Conservation (phyloP, 1,139 yeast species). For the Nakaseomyces glabratus region DNA sequence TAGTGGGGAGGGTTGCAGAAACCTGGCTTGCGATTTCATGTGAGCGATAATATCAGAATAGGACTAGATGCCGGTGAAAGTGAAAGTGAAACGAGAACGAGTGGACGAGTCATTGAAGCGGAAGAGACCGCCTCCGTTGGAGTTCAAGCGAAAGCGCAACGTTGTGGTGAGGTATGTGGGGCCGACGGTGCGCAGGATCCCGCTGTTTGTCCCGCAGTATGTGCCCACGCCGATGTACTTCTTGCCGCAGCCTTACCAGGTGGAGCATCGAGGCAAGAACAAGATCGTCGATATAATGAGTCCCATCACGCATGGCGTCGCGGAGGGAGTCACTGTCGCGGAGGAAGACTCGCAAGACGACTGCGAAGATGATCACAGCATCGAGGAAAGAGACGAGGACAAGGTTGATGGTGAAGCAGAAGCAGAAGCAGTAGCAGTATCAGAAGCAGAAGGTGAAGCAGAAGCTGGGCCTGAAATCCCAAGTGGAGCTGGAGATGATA, state of each 20-base stretch:
- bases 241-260: too few relatives aligned
- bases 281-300: too few relatives aligned
- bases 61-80: too few relatives aligned
- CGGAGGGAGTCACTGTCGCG: constrained; percentile 1
- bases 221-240: constrained; percentile 3
- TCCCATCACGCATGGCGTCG: too few relatives aligned
- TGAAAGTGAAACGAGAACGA: too few relatives aligned
- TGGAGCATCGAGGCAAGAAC: too few relatives aligned
- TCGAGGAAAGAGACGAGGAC: background rate
- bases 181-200: background rate
- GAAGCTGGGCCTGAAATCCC: background rate
- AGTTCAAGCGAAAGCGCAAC: constrained; percentile 1
- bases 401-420: too few relatives aligned
- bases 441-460: background rate
- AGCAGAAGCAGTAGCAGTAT: constrained; percentile 1
- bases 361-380: background rate
- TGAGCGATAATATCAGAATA: too few relatives aligned
- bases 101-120: constrained; percentile 2
- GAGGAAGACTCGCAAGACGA: too few relatives aligned
- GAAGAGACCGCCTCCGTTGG: constrained; percentile 5
- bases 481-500: background rate
- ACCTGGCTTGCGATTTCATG: too few relatives aligned
- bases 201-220: constrained; percentile 5
- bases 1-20: too few relatives aligned
- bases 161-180: constrained; percentile 4